Evolutionary conservation across 805 yeast genomes (phyloP).

Genomic region (Metschnikowia borealis): DNA sequence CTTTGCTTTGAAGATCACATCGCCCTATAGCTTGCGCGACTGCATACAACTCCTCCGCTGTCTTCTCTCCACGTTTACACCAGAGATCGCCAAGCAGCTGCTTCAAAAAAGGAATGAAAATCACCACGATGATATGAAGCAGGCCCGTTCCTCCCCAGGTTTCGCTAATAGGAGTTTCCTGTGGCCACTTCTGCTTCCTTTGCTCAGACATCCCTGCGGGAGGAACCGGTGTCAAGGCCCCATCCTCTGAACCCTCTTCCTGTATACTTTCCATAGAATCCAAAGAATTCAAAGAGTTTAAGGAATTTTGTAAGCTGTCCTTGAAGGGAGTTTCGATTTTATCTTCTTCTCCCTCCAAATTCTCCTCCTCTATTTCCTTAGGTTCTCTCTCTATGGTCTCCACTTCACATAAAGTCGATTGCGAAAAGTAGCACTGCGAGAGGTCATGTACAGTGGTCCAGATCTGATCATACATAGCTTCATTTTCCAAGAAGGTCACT

Average conservation of each 20-base stretch:
- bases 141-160: conserved; percentile 60
- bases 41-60: conserved; percentile 11
- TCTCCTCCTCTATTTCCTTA: too few species aligned
- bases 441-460: conserved; percentile 16
- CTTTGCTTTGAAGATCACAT: conserved; percentile 25
- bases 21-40: conserved; percentile 41
- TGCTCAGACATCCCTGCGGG: conserved; percentile 60
- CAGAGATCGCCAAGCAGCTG: conserved; percentile 24
- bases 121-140: conserved; percentile 35
- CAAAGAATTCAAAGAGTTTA: neutral
- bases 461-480: conserved; percentile 33
- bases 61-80: conserved; percentile 12
- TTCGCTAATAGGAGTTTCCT: conserved; percentile 44
- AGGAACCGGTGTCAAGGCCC: conserved; percentile 44
- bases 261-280: neutral
- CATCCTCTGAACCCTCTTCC: neutral
- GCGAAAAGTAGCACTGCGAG: neutral
- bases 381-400: neutral
- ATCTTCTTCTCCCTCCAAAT: neutral
- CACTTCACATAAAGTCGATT: neutral
- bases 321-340: neutral
- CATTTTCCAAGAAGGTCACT: conserved; percentile 45
- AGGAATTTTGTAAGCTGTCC: neutral
- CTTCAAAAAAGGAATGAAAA: conserved; percentile 38
- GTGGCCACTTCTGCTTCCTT: conserved; percentile 52